Percentiles rank a stretch among this genome's conserved stretches.
phyloP scores from a whole-genome alignment of 1,284 basidiomycete species.

The Rhodotorula sp. region DNA sequence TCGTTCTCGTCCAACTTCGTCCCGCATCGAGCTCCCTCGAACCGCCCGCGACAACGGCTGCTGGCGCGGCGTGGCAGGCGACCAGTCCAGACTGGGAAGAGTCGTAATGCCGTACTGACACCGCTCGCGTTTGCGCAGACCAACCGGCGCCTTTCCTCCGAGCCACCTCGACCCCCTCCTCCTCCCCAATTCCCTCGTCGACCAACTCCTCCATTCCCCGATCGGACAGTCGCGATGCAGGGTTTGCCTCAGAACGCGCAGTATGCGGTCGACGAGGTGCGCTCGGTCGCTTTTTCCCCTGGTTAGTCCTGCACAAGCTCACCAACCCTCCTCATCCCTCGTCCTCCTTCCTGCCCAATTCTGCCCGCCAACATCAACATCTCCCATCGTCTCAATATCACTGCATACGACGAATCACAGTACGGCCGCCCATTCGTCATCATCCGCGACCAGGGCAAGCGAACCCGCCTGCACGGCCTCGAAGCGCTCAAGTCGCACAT shows the following conservation, averaged over 20 bases:
- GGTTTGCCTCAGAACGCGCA: conserved; percentile 27
- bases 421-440: conserved; percentile 98
- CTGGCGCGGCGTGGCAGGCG: too few relatives aligned
- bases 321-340: background rate
- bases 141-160: background rate
- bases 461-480: conserved; percentile 88
- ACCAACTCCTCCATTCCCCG: background rate
- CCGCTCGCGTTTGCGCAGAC: background rate
- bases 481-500: conserved; percentile 99
- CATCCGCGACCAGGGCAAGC: conserved; percentile 80
- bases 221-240: conserved; percentile 13
- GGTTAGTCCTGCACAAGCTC: background rate
- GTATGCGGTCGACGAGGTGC: conserved; percentile 33
- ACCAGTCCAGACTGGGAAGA: background rate
- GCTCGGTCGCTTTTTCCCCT: background rate
- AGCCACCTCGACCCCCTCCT: background rate
- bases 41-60: too few relatives aligned
- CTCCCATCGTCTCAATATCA: background rate
- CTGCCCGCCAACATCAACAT: background rate
- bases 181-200: background rate
- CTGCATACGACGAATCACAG: conserved; percentile 52
- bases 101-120: too few relatives aligned
- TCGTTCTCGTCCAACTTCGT: background rate
- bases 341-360: background rate
- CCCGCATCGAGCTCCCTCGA: too few relatives aligned